Base-by-base conservation (phyloP, 2,329 filamentous ascomycete species). In the Penicillium sp. region DNA sequence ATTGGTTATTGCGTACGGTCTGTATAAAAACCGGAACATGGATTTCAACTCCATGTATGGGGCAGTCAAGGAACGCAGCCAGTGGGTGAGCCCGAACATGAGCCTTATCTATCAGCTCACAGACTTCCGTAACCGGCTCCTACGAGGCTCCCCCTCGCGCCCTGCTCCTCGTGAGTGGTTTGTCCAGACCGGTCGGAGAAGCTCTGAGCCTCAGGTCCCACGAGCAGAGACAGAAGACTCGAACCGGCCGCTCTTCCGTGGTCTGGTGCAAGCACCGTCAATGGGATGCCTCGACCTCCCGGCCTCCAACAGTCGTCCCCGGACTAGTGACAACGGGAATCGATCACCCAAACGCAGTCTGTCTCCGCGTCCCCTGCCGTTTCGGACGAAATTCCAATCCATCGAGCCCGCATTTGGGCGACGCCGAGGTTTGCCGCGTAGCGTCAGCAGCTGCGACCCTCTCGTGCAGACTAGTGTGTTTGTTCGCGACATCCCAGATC, bases 51-150 rank as follows among this genome's bases (percentile, higher is more conserved):
- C 84, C 57, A 84, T 84, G 55, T 86, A 86, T 62, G 81, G 84
- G 66, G 74, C 78, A 38, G 83, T 86, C 28, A 86, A 86, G 70
- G 78, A 76, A 62, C 77, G 81, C 54, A 86, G 84, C 72, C 82
- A 81, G 65, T 86, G 84, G 84, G 85, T 86, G 42, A 83, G 84
- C 2, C 84, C 84, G 1, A 86, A 86, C 66, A 86, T 86, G 84
- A 85, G 84, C 59, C 72, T 86, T 51, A 86, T 86, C 65, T 86
- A 86, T 76, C 84, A 86, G 64, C 74, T 86, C 44, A 84, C 84
- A 28, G 84, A 86, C 65, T 86, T 86, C 64, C 77, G 83, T 49
- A 66, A 70, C 13, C 71, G 71, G 39, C 57, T 77, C 33, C 49
- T 69, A 51, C 65, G 72, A 45, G 63, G 66, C 26, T 61, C 62